These are phyloP conservation scores for Botrytis deweyae DNA, from an alignment of 2,329 filamentous ascomycete genomes.

Conservation along the genomic window DNA sequence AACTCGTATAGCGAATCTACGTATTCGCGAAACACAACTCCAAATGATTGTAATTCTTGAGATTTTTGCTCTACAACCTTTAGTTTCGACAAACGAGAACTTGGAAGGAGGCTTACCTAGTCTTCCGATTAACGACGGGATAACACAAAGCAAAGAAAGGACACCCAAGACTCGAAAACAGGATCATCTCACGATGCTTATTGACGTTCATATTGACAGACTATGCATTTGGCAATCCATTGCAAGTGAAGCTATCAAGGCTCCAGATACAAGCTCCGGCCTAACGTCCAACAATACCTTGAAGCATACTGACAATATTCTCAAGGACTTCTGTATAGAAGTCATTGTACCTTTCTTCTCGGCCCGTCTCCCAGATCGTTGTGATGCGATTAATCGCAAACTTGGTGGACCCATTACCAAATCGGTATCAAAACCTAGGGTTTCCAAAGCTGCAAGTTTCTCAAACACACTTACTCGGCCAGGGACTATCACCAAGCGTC, in stretches of 20 bases:
- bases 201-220: conserved; percentile 74
- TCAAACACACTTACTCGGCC: conserved; percentile 47
- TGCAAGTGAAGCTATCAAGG: conserved; percentile 55
- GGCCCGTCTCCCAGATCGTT: conserved; percentile 70
- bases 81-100: conserved; percentile 43
- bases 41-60: conserved; percentile 80
- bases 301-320: conserved; percentile 51
- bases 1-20: conserved; percentile 62
- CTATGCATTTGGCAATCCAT: conserved; percentile 84
- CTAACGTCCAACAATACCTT: conserved; percentile 24
- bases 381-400: conserved; percentile 70
- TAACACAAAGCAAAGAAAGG: conserved; percentile 30
- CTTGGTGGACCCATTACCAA: conserved; percentile 68
- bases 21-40: conserved; percentile 74
- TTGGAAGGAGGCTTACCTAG: conserved; percentile 36
- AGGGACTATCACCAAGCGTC: conserved; percentile 52
- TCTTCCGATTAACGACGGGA: conserved; percentile 33
- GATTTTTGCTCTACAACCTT: conserved; percentile 66
- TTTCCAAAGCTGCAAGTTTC: conserved; percentile 46
- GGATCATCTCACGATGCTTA: conserved; percentile 62
- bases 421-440: conserved; percentile 53
- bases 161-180: conserved; percentile 38
- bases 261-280: conserved; percentile 40
- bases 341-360: conserved; percentile 81
- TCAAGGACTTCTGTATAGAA: conserved; percentile 76